Percentiles rank a stretch among this genome's conserved stretches.
phyloP scores from a whole-genome alignment of 768 basidiomycete genomes.

The Fomitopsis pulvina region DNA sequence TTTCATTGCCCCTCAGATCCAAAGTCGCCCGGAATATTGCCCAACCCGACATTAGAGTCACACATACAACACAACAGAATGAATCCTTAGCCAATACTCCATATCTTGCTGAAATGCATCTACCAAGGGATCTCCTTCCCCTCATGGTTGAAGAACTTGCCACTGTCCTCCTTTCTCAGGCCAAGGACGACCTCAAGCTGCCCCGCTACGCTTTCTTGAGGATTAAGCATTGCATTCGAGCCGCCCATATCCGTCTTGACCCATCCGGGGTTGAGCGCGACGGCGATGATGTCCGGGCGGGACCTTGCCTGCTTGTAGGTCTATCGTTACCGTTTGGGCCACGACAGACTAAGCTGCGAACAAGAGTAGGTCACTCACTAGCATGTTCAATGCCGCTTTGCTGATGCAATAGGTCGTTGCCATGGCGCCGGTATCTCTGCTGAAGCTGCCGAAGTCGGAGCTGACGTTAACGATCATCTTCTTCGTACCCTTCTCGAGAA shows the following conservation, averaged over 20 bases:
- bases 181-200: constrained; percentile 5
- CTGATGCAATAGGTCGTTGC: constrained; percentile 27
- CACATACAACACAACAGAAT: too few species aligned
- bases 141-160: constrained; percentile 5
- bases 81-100: background rate
- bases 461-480: constrained; percentile 29
- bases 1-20: too few species aligned
- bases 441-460: constrained; percentile 23
- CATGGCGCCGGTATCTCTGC: constrained; percentile 15
- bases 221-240: constrained; percentile 8
- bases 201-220: constrained; percentile 9
- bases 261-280: constrained; percentile 9
- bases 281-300: constrained; percentile 7
- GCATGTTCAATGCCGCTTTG: constrained; percentile 34
- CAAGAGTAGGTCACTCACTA: constrained; percentile 19
- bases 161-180: constrained; percentile 4
- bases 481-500: constrained; percentile 23
- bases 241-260: constrained; percentile 13
- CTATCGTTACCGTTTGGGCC: background rate
- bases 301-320: constrained; percentile 10
- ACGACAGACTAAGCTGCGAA: background rate
- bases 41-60: too few species aligned
- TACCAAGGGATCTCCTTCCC: constrained; percentile 7
- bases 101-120: background rate
- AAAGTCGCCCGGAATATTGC: too few species aligned